Evolutionary conservation across 1,284 basidiomycete species (phyloP), one percentile per base, ranked within the genome.

Genomic region (Ustilago hordei): DNA sequence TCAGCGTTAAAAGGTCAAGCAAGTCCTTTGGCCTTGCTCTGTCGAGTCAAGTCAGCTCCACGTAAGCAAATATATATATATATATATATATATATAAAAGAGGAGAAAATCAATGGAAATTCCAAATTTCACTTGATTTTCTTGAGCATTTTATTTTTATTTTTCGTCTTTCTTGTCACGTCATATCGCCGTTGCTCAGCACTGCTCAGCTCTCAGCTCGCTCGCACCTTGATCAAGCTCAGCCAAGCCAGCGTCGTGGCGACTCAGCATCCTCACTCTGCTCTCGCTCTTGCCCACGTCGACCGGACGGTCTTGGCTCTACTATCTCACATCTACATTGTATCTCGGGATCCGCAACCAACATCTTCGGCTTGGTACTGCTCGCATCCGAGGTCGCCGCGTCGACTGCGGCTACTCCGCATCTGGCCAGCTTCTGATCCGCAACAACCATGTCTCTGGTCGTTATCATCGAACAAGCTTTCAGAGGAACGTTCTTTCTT

Each of bases 381-480:
- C 43, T 45, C n/a, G 43, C 45, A 50, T 50, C 3, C 5, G 3
- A 8, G 31, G 5, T 50, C n/a, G 9, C 28, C 8, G 9, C n/a
- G 47, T 28, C 34, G 7, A 8, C 7, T 13, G 11, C 15, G 55
- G 55, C 13, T 6, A 23, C 50, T 60, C 45, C 43, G 53, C 50
- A 47, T 32, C 31, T 31, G 36, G 52, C 23, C 38, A 69, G 58
- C 69, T 55, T 35, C 50, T 52, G 53, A 61, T 71, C 69, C 62
- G 34, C 55, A 48, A 41, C 69, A 71, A 64, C 62, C 45, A 32
- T 11, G 39, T n/a, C 17, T 23, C 54, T 28, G 1, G 12, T 19
- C n/a, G 39, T 19, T 19, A 38, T 48, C 47, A n/a, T 1, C 7
- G 12, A 43, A 13, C 8, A 36, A 53, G 53, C 39, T 34, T 45